Evolutionary conservation across 75 land plant species (phyloP).

Genomic region (Sequoia sempervirens): DNA sequence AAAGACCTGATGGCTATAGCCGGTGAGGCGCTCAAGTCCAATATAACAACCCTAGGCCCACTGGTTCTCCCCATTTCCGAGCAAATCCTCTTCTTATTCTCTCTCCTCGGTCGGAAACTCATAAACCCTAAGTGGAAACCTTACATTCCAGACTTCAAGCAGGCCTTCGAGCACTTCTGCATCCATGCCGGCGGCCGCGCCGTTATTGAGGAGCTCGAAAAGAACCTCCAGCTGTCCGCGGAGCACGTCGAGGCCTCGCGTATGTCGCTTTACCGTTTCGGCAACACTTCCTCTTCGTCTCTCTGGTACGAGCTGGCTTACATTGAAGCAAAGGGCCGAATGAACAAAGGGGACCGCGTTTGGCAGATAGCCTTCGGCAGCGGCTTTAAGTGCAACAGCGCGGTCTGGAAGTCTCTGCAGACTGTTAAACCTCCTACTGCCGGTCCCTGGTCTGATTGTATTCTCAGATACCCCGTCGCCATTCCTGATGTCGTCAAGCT

Average conservation of each 20-base stretch:
- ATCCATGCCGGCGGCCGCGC: conserved; percentile 40
- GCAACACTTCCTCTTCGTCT: conserved; percentile 28
- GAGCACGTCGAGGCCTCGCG: conserved; percentile 28
- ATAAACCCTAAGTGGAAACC: conserved; percentile 19
- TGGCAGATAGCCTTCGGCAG: conserved; percentile 40
- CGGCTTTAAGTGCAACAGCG: conserved; percentile 35
- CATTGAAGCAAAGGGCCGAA: conserved; percentile 28
- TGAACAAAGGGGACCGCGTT: conserved; percentile 23
- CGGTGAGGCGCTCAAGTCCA: conserved; percentile 40
- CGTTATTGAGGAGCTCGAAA: conserved; percentile 34
- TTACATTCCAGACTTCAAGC: conserved; percentile 37
- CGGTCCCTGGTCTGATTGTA: conserved; percentile 12
- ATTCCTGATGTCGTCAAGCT: conserved; percentile 9
- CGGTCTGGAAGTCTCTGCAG: conserved; percentile 19
- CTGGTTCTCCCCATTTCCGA: conserved; percentile 41
- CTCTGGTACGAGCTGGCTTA: conserved; percentile 38
- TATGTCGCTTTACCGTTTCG: conserved; percentile 35
- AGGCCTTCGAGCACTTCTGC: conserved; percentile 40
- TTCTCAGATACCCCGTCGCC: conserved; percentile 10
- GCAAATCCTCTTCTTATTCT: conserved; percentile 37
- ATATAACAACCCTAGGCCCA: conserved; percentile 44
- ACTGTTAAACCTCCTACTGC: conserved; percentile 1
- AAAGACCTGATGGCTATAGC: conserved; percentile 54
- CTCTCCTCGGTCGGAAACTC: conserved; percentile 22
- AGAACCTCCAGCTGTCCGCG: conserved; percentile 23